These are phyloP conservation scores for Cytospora chrysosperma DNA, from an alignment of 2,329 filamentous ascomycete species.

Conservation along the genomic window DNA sequence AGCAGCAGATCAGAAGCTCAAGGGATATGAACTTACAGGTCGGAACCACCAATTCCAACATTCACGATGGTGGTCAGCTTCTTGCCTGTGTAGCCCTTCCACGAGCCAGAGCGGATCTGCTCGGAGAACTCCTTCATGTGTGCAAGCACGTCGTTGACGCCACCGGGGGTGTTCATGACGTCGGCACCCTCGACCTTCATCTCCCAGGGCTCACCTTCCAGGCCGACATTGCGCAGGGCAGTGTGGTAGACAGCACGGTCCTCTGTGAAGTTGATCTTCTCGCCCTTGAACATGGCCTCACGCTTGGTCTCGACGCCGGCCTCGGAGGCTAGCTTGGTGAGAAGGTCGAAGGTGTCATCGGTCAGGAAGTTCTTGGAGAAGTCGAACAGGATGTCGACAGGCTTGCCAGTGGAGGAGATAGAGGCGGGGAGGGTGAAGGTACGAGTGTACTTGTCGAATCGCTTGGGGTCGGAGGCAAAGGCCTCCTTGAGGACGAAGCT, in stretches of 20 bases:
- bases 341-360: slow-evolving; percentile 83
- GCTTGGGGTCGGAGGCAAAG: slow-evolving; percentile 82
- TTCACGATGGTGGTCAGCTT: slow-evolving; percentile 96
- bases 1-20: neutral
- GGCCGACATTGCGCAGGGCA: slow-evolving; percentile 81
- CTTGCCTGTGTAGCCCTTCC: slow-evolving; percentile 98
- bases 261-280: slow-evolving; percentile 99
- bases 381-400: slow-evolving; percentile 90
- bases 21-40: slow-evolving; percentile 68
- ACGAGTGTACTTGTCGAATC: slow-evolving; percentile 87
- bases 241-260: slow-evolving; percentile 93
- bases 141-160: slow-evolving; percentile 83
- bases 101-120: slow-evolving; percentile 88
- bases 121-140: slow-evolving; percentile 99
- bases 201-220: slow-evolving; percentile 57
- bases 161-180: slow-evolving; percentile 86
- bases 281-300: slow-evolving; percentile 94
- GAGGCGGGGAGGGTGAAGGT: slow-evolving; percentile 78
- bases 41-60: slow-evolving; percentile 95
- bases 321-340: slow-evolving; percentile 89
- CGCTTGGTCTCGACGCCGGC: slow-evolving; percentile 89
- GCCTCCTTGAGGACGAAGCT: slow-evolving; percentile 90
- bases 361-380: slow-evolving; percentile 99
- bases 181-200: slow-evolving; percentile 87
- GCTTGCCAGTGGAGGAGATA: slow-evolving; percentile 55